These are phyloP conservation scores for Musa acuminata DNA, from an alignment of 176 grass and related monocot species.

Conservation along the genomic window DNA sequence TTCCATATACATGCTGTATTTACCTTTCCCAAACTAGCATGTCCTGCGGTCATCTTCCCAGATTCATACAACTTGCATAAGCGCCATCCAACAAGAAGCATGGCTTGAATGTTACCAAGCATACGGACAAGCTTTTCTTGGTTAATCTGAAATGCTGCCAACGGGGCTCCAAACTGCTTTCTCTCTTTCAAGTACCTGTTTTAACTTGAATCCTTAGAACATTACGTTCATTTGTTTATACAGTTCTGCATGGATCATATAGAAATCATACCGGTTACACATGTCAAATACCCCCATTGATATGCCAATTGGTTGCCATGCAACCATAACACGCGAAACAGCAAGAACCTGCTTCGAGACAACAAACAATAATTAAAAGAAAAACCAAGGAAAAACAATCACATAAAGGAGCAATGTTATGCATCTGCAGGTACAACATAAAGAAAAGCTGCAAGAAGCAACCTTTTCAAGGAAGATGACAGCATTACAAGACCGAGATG, in stretches of 20 bases:
- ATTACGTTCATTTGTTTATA: neutral
- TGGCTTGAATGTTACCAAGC: slow-evolving; percentile 92
- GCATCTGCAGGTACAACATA: neutral
- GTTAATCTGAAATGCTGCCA: slow-evolving; percentile 89
- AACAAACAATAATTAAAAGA: neutral
- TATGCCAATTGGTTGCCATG: slow-evolving; percentile 93
- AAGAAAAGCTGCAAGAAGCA: neutral
- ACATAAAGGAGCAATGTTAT: neutral
- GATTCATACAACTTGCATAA: slow-evolving; percentile 88
- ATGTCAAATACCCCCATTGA: slow-evolving; percentile 86
- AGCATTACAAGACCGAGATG: neutral
- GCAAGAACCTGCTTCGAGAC: slow-evolving; percentile 49
- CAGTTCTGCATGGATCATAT: neutral
- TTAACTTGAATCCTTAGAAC: slow-evolving; percentile 8
- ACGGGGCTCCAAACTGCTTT: slow-evolving; percentile 82
- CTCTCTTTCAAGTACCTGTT: slow-evolving; percentile 91
- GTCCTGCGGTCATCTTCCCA: slow-evolving; percentile 84
- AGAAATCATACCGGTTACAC: slow-evolving; percentile 51
- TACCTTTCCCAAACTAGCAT: slow-evolving; percentile 88
- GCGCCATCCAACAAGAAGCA: slow-evolving; percentile 92
- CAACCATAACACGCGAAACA: slow-evolving; percentile 71
- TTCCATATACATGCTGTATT: neutral
- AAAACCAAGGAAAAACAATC: neutral
- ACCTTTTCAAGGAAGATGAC: neutral
- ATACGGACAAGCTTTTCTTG: slow-evolving; percentile 96